Conservation (phyloP, 768 basidiomycete genomes). For the Trametes meyenii region DNA sequence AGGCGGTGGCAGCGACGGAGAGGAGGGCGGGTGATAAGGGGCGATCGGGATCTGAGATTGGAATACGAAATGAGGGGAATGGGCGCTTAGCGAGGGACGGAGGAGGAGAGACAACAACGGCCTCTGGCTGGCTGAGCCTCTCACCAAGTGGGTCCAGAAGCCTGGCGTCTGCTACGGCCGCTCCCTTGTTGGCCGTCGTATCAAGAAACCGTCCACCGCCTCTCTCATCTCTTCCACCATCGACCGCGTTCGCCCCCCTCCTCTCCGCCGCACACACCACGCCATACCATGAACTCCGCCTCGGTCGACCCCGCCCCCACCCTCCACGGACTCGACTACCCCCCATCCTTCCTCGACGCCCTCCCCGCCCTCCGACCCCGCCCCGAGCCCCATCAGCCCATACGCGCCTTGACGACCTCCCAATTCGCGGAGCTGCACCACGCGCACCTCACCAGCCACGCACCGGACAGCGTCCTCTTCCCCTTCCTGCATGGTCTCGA, state of each 20-base stretch:
- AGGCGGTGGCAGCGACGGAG: constrained; percentile 9
- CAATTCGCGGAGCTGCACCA: constrained; percentile 66
- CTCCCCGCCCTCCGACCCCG: constrained; percentile 35
- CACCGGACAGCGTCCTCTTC: constrained; percentile 81
- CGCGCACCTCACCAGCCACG: constrained; percentile 65
- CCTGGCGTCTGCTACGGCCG: constrained; percentile 10
- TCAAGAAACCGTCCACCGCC: constrained; percentile 18
- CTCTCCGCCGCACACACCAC: constrained; percentile 1
- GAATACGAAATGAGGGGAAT: constrained; percentile 17
- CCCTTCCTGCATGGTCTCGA: constrained; percentile 90
- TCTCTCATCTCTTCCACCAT: constrained; percentile 11
- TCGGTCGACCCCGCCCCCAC: constrained; percentile 12
- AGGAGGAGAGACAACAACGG: constrained; percentile 5
- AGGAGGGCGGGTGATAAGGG: constrained; percentile 20
- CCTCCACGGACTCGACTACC: constrained; percentile 27
- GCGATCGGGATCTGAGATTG: constrained; percentile 24
- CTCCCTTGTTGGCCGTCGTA: constrained; percentile 9
- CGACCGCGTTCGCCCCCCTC: constrained; percentile 15
- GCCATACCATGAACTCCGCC: constrained; percentile 11
- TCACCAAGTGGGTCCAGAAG: constrained; percentile 2
- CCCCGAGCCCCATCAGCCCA: constrained; percentile 42
- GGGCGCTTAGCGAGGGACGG: constrained; percentile 12
- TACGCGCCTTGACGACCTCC: constrained; percentile 44
- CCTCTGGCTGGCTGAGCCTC: constrained; percentile 8
- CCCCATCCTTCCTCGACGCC: constrained; percentile 25